Evolutionary conservation across 2,329 filamentous ascomycete species (phyloP), one percentile per base, ranked within the genome.

Genomic region (Monosporascus sp.): DNA sequence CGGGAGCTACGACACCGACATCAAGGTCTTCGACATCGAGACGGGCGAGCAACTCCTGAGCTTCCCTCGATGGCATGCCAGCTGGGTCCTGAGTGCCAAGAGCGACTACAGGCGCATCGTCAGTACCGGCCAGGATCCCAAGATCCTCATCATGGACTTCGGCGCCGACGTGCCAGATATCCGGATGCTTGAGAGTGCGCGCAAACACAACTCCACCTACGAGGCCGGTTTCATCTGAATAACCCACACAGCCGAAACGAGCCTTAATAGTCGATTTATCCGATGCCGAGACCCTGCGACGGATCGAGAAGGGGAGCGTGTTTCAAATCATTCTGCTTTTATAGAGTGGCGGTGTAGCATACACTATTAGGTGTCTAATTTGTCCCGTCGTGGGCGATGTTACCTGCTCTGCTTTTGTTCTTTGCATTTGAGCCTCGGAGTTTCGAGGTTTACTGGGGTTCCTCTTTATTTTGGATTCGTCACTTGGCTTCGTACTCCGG

Each of bases 21-120:
- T 99, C 68, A 96, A 95, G 68, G 91, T 97, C 1, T 97, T 91
- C 72, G 89, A 97, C 68, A 88, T 94, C 73, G 84, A 86, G 59
- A 87, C 86, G 3, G 93, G 92, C 37, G 76, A 85, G 47, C 80
- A 91, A 61, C 80, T 93, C 55, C 82, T 95, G 57, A 86, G 91
- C 62, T 93, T 97, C 64, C 89, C 91, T n/a, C 86, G 89, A 61
- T 97, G 92, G 91, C 96, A 96, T 54, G 87, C 88, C 11, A 96
- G 91, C 72, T 99, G 94, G 94, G 95, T 99, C 65, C 75, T 99
- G 55, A 92, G 90, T 59, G 94, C 94, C 50, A 97, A 97, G 78
- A 92, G 89, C 58, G 93, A 99, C 68, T 97, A 97, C 71, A 81
- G 93, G 55, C 85, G 94, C 57, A 94, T 99, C 58, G 89, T 99